These are phyloP conservation scores for Gossypium rotundifolium DNA, from an alignment of 345 rosid genomes.

Conservation along the genomic window DNA sequence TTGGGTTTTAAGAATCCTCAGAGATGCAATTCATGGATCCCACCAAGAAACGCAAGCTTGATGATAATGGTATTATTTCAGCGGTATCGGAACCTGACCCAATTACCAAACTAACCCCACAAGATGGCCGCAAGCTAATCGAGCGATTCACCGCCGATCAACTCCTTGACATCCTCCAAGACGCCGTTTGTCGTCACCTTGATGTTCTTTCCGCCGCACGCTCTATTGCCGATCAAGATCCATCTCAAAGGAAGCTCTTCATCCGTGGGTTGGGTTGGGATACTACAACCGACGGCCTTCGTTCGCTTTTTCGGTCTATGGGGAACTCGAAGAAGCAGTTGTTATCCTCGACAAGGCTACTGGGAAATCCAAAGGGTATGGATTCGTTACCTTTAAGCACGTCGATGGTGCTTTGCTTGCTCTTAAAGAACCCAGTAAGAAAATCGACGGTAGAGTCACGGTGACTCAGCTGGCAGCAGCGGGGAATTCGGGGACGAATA, in stretches of 20 bases:
- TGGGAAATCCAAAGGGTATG: slow-evolving; percentile 2
- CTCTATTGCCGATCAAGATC: background rate
- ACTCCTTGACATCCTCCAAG: slow-evolving; percentile 1
- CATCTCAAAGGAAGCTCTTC: background rate
- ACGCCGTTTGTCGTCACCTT: background rate
- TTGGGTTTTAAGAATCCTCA: slow-evolving; percentile 28
- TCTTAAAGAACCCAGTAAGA: slow-evolving; percentile 1
- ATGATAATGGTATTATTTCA: background rate
- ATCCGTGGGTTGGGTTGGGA: slow-evolving; percentile 1
- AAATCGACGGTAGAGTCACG: slow-evolving; percentile 4
- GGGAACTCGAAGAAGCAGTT: background rate
- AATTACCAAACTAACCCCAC: background rate
- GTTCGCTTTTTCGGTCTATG: background rate
- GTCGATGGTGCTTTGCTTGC: slow-evolving; percentile 8
- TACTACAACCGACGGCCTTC: background rate
- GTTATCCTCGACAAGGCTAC: background rate
- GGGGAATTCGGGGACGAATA: background rate
- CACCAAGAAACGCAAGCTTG: background rate
- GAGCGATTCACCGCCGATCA: background rate
- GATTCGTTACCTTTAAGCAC: slow-evolving; percentile 2
- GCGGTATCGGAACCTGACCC: background rate
- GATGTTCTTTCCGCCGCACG: slow-evolving; percentile 1
- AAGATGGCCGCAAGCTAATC: slow-evolving; percentile 1
- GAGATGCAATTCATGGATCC: background rate
- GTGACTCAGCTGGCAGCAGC: background rate